Conservation (phyloP, 805 yeast genomes). For the Myxozyma kluyveri region DNA sequence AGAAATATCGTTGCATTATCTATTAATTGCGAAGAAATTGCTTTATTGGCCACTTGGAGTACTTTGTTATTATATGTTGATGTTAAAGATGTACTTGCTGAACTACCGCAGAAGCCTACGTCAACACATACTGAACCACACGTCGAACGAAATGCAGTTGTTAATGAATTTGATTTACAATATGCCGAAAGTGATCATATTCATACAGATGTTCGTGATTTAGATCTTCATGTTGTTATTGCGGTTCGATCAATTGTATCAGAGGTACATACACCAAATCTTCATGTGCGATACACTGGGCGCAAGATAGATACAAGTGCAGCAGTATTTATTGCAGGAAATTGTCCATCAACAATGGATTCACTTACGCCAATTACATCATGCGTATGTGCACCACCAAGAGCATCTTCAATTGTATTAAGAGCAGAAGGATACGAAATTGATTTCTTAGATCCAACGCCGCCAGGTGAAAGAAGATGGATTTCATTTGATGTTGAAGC, state of each 20-base stretch:
- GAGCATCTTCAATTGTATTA: slow-evolving; percentile 17
- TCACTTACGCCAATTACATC: no score
- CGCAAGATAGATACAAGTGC: slow-evolving; percentile 16
- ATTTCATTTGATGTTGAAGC: slow-evolving; percentile 8
- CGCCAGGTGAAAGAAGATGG: slow-evolving; percentile 10
- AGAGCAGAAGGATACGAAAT: slow-evolving; percentile 17
- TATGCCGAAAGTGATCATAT: background rate
- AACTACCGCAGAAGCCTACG: background rate
- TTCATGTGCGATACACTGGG: slow-evolving; percentile 17
- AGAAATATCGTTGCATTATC: slow-evolving; percentile 4
- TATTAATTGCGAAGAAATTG: slow-evolving; percentile 19
- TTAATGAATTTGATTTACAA: background rate
- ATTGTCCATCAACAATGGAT: no score
- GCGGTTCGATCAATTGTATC: slow-evolving; percentile 7
- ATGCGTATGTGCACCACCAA: background rate
- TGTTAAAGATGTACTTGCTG: slow-evolving; percentile 1
- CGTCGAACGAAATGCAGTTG: background rate
- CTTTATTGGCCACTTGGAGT: slow-evolving; percentile 13
- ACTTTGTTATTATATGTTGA: slow-evolving; percentile 11
- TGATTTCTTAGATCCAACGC: slow-evolving; percentile 13
- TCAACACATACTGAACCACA: background rate
- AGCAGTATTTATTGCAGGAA: background rate
- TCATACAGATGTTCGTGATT: no score
- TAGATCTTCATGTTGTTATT: slow-evolving; percentile 13
- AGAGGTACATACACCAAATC: slow-evolving; percentile 10